phyloP scores from a whole-genome alignment of 257 asterid genomes.

The Nicotiana undulata region DNA sequence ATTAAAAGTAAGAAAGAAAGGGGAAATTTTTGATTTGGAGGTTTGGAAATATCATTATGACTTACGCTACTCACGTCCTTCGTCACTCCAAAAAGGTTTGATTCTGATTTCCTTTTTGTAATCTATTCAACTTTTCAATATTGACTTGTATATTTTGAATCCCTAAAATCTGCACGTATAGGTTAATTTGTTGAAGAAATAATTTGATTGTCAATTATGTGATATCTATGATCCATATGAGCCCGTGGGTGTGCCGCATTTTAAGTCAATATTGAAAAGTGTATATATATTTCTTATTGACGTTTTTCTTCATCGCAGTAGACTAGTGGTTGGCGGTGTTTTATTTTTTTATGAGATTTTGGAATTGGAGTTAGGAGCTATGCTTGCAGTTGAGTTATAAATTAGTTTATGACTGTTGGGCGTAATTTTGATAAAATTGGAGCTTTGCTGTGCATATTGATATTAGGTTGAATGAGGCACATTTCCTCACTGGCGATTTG shows the following conservation, averaged over 20 bases:
- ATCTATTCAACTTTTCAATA: not conserved
- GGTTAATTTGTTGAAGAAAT: too few species aligned
- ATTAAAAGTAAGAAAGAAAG: too few species aligned
- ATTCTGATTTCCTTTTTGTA: not conserved
- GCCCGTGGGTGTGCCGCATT: not conserved
- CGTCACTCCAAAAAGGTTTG: conserved; percentile 59
- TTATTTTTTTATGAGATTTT: not conserved
- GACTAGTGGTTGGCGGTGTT: not conserved
- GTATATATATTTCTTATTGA: too few species aligned
- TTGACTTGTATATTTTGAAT: not conserved
- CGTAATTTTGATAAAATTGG: not conserved
- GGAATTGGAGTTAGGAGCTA: not conserved
- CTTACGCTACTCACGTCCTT: conserved; percentile 44
- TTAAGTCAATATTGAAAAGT: too few species aligned
- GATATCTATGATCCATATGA: too few species aligned
- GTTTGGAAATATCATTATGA: conserved; percentile 26
- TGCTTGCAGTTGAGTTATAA: not conserved
- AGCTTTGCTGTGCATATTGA: too few species aligned
- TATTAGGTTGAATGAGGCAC: too few species aligned
- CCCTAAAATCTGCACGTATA: not conserved
- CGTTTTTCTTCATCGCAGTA: not conserved
- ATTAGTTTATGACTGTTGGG: not conserved
- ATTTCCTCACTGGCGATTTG: too few species aligned
- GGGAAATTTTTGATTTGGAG: conserved; percentile 12
- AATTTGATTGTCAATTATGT: not conserved